Percentiles rank a stretch among this genome's conserved stretches.
phyloP scores from a whole-genome alignment of 176 grass and related monocot genomes.

The Ananas comosus region DNA sequence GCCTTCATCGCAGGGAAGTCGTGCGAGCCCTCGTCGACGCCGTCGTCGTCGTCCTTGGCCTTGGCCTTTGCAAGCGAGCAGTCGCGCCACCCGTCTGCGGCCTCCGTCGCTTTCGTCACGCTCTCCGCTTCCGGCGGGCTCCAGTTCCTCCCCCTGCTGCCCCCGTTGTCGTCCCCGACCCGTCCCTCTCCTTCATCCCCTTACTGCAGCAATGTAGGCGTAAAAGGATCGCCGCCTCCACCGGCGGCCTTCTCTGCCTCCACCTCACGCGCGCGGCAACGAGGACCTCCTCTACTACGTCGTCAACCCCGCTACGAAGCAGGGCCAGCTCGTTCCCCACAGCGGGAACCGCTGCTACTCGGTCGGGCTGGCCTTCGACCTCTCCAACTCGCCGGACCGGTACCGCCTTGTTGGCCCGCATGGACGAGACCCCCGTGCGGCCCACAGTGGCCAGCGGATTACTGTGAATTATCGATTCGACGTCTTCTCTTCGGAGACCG shows the following conservation, averaged over 20 bases:
- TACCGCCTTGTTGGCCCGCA: background rate
- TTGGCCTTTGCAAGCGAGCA: background rate
- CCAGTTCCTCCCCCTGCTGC: too few relatives aligned
- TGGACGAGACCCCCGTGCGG: background rate
- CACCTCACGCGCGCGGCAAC: background rate
- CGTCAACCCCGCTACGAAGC: conserved; percentile 3
- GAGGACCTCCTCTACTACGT: background rate
- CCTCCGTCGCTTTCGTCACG: background rate
- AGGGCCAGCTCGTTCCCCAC: background rate
- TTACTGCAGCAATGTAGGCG: background rate
- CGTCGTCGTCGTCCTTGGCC: background rate
- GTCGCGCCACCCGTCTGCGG: background rate
- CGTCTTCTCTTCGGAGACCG: conserved; percentile 10
- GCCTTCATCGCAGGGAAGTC: background rate
- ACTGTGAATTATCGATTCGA: background rate
- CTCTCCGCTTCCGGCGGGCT: background rate
- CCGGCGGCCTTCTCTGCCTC: conserved; percentile 15
- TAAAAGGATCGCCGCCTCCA: background rate
- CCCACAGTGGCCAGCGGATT: too few relatives aligned
- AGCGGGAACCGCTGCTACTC: too few relatives aligned
- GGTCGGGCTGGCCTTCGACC: conserved; percentile 12
- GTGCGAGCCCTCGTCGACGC: background rate
- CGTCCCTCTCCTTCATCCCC: background rate
- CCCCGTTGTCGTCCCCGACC: conserved; percentile 2
- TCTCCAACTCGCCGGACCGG: background rate